These are phyloP conservation scores for Sequoiadendron giganteum DNA, from an alignment of 75 land plant species.

Conservation along the genomic window DNA sequence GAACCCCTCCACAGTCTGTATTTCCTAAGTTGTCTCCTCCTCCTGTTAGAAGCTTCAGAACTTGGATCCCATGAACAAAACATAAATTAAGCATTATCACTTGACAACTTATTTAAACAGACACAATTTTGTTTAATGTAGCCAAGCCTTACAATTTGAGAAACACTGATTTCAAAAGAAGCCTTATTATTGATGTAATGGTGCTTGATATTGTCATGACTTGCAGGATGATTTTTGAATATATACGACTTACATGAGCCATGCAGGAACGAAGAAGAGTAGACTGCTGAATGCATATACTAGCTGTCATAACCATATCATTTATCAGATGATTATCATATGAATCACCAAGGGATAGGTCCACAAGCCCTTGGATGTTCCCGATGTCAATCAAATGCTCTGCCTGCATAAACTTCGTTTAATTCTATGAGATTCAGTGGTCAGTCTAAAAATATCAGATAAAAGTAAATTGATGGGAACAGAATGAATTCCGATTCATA, in stretches of 20 bases:
- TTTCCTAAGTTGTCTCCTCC: constrained; percentile 6
- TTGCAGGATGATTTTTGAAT: not conserved
- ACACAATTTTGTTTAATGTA: not conserved
- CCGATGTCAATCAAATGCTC: constrained; percentile 63
- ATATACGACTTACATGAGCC: constrained; percentile 36
- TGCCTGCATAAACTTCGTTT: constrained; percentile 44
- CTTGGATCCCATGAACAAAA: constrained; percentile 24
- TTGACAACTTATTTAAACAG: not conserved
- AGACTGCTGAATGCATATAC: too few species aligned
- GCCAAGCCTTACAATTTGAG: not conserved
- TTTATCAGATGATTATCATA: too few species aligned
- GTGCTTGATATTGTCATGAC: not conserved
- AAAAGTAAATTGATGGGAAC: not conserved
- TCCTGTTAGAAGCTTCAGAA: constrained; percentile 28
- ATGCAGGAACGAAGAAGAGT: too few species aligned
- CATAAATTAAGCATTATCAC: not conserved
- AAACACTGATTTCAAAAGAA: not conserved
- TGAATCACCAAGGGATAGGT: too few species aligned
- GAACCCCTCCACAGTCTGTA: not conserved
- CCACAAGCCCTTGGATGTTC: too few species aligned
- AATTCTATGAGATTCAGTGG: too few species aligned
- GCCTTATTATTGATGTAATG: not conserved
- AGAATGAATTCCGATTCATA: not conserved
- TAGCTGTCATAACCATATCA: too few species aligned
- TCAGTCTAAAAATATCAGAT: too few species aligned